These are phyloP conservation scores for Pythium oligandrum DNA, from an alignment of 352 stramenopile genomes.

Conservation along the genomic window DNA sequence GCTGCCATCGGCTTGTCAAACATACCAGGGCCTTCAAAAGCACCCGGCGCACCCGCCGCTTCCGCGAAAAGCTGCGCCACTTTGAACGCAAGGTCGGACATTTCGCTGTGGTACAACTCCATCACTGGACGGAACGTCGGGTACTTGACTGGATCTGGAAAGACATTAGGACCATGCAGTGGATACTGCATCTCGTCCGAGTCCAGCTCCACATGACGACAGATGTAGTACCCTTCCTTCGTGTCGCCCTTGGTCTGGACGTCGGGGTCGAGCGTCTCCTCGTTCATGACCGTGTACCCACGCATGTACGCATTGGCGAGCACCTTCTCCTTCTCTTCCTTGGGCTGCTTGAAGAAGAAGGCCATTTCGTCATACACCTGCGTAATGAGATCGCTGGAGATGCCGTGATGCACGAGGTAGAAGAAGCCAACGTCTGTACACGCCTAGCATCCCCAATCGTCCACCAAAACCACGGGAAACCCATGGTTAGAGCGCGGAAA, in stretches of 20 bases:
- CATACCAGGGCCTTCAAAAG: constrained; percentile 43
- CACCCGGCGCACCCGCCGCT: constrained; percentile 38
- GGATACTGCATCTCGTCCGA: constrained; percentile 55
- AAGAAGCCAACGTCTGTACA: constrained; percentile 67
- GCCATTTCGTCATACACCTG: constrained; percentile 57
- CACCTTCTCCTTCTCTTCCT: constrained; percentile 52
- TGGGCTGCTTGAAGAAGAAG: constrained; percentile 47
- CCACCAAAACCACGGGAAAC: neutral
- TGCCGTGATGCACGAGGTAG: constrained; percentile 56
- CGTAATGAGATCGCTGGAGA: constrained; percentile 24
- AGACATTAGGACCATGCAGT: constrained; percentile 66
- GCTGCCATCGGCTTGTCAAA: constrained; percentile 82
- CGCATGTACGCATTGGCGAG: constrained; percentile 69
- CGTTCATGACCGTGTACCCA: constrained; percentile 67
- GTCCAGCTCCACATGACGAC: constrained; percentile 44
- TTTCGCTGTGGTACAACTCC: constrained; percentile 42
- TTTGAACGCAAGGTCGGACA: constrained; percentile 42
- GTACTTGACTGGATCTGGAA: constrained; percentile 34
- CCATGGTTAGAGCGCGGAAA: too few species aligned
- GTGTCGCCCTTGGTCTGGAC: constrained; percentile 60
- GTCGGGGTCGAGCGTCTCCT: constrained; percentile 61
- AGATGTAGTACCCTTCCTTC: constrained; percentile 79
- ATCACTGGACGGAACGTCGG: constrained; percentile 47
- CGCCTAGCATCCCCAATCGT: too few species aligned
- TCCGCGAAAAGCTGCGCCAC: constrained; percentile 57